Evolutionary conservation across 306 rosid genomes (phyloP).

Genomic region (Casuarina glauca): DNA sequence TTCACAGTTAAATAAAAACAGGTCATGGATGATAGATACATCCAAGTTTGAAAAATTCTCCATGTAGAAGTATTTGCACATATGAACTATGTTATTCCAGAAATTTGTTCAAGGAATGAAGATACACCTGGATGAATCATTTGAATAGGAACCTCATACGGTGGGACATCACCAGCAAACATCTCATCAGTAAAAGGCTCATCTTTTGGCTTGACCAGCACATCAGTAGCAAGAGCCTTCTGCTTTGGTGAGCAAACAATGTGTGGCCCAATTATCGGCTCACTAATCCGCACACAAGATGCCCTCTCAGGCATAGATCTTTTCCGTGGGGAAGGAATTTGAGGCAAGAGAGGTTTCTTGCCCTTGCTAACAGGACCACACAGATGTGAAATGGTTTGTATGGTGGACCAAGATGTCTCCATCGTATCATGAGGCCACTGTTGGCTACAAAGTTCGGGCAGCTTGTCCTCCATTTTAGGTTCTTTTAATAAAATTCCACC

Average conservation of each 20-base stretch:
- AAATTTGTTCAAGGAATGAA: slow-evolving; percentile 16
- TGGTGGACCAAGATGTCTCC: slow-evolving; percentile 29
- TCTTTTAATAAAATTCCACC: slow-evolving; percentile 35
- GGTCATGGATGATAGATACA: not conserved
- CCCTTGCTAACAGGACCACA: slow-evolving; percentile 55
- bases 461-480: slow-evolving; percentile 52
- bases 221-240: slow-evolving; percentile 30
- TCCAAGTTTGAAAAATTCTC: not conserved
- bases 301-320: slow-evolving; percentile 28
- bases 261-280: slow-evolving; percentile 40
- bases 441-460: slow-evolving; percentile 33
- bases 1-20: not conserved
- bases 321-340: slow-evolving; percentile 34
- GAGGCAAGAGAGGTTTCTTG: slow-evolving; percentile 60
- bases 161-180: slow-evolving; percentile 30
- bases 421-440: slow-evolving; percentile 34
- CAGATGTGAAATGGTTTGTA: slow-evolving; percentile 24
- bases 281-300: slow-evolving; percentile 35
- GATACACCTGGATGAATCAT: slow-evolving; percentile 61
- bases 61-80: not conserved
- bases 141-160: slow-evolving; percentile 52
- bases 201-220: slow-evolving; percentile 69
- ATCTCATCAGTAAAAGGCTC: slow-evolving; percentile 67
- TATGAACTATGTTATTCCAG: not conserved
- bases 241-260: slow-evolving; percentile 23